These are phyloP conservation scores for Ophiostoma sp. DNA, from an alignment of 2,329 filamentous ascomycete genomes.

Conservation along the genomic window DNA sequence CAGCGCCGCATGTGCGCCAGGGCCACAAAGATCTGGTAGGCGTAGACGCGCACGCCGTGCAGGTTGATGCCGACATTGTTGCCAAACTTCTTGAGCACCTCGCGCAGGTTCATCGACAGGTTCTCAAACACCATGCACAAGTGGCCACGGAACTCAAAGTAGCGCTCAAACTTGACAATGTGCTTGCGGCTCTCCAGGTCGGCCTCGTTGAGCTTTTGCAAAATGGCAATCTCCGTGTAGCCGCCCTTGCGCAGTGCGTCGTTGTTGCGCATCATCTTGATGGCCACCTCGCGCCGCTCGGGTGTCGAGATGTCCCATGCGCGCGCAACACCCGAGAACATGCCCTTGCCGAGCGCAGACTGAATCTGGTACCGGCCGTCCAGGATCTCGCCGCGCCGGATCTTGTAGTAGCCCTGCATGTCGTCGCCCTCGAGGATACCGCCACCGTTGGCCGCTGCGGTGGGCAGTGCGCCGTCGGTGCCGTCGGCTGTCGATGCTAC, in stretches of 20 bases:
- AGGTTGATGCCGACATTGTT: conserved; percentile 91
- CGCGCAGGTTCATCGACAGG: conserved; percentile 84
- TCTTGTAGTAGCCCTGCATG: conserved; percentile 91
- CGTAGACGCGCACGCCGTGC: conserved; percentile 78
- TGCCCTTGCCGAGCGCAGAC: conserved; percentile 81
- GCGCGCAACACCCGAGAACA: conserved; percentile 94
- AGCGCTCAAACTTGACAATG: conserved; percentile 77
- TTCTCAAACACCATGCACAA: conserved; percentile 97
- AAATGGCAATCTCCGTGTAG: conserved; percentile 87
- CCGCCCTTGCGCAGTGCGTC: conserved; percentile 88
- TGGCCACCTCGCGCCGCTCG: conserved; percentile 73
- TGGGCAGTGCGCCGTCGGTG: conserved; percentile 37
- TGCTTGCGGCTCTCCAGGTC: conserved; percentile 90
- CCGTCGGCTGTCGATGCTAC: conserved; percentile 36
- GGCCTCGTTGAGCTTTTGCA: conserved; percentile 77
- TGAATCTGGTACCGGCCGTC: conserved; percentile 86
- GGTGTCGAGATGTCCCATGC: conserved; percentile 67
- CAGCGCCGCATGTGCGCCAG: conserved; percentile 83
- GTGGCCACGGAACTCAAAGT: conserved; percentile 92
- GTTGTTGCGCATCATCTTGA: conserved; percentile 98
- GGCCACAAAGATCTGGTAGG: conserved; percentile 89
- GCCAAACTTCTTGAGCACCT: conserved; percentile 92
- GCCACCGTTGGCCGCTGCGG: conserved; percentile 53
- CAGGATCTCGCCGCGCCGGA: conserved; percentile 84
- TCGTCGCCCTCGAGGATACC: conserved; percentile 91